phyloP scores from a whole-genome alignment of 2,329 filamentous ascomycete genomes.

The Grosmannia serpens region DNA sequence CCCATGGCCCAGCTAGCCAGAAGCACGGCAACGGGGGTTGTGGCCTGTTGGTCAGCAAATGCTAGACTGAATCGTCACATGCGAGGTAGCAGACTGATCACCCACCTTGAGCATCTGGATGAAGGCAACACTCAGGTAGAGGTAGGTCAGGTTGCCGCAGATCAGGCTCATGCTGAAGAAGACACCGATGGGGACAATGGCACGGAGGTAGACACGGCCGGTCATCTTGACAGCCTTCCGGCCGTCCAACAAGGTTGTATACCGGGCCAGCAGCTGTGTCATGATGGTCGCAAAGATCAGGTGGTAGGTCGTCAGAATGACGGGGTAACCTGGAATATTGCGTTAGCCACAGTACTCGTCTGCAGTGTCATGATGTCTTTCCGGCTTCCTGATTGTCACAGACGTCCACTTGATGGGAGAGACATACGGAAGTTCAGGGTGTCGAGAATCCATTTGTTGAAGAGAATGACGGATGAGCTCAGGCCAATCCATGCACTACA shows the following conservation, averaged over 20 bases:
- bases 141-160: constrained; percentile 89
- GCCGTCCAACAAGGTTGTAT: constrained; percentile 81
- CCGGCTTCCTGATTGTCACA: neutral
- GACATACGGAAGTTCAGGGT: constrained; percentile 65
- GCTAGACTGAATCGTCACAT: neutral
- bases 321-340: constrained; percentile 45
- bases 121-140: constrained; percentile 91
- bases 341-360: neutral
- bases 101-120: constrained; percentile 96
- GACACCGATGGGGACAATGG: constrained; percentile 87
- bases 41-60: constrained; percentile 47
- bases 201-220: constrained; percentile 79
- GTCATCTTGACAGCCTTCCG: constrained; percentile 98
- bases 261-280: constrained; percentile 86
- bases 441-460: constrained; percentile 98
- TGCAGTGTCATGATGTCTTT: neutral
- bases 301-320: constrained; percentile 93
- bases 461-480: constrained; percentile 89
- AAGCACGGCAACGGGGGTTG: constrained; percentile 86
- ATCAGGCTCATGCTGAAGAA: constrained; percentile 96
- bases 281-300: constrained; percentile 84
- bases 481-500: constrained; percentile 79
- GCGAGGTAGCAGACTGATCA: neutral
- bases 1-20: constrained; percentile 82
- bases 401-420: neutral